phyloP scores from a whole-genome alignment of 441 rosid genomes.

The Isatis lusitanica region DNA sequence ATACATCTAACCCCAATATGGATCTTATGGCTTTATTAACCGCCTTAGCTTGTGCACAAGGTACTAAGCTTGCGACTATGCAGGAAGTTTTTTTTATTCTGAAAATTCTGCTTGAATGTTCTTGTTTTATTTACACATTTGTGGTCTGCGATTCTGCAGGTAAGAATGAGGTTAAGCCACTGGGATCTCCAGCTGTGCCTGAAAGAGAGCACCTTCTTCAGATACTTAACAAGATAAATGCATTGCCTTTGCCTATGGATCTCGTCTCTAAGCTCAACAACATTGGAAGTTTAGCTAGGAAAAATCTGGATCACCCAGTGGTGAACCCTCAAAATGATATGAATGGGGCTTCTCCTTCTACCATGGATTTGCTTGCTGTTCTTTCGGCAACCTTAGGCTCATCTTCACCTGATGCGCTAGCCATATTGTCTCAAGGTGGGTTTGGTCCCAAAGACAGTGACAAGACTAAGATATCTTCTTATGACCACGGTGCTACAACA shows the following conservation, averaged over 20 bases:
- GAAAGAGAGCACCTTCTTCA: slow-evolving; percentile 70
- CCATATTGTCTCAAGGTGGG: slow-evolving; percentile 59
- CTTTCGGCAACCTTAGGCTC: slow-evolving; percentile 68
- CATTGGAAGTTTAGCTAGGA: slow-evolving; percentile 51
- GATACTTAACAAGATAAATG: slow-evolving; percentile 77
- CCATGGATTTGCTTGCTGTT: slow-evolving; percentile 70
- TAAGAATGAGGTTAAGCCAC: slow-evolving; percentile 48
- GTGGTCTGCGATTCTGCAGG: slow-evolving; percentile 41
- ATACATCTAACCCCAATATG: slow-evolving; percentile 39
- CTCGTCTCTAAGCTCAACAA: slow-evolving; percentile 62
- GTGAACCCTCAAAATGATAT: slow-evolving; percentile 45
- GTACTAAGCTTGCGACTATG: slow-evolving; percentile 35
- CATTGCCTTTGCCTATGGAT: slow-evolving; percentile 70
- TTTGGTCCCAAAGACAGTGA: slow-evolving; percentile 64
- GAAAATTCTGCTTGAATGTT: slow-evolving; percentile 19
- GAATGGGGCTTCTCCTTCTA: slow-evolving; percentile 59
- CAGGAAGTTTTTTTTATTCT: background rate
- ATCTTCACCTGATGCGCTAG: slow-evolving; percentile 59
- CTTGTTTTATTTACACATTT: background rate
- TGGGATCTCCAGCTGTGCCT: slow-evolving; percentile 43
- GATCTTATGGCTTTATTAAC: slow-evolving; percentile 71
- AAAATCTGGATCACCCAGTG: slow-evolving; percentile 43
- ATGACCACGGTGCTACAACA: slow-evolving; percentile 45
- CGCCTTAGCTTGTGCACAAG: slow-evolving; percentile 66
- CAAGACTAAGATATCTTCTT: slow-evolving; percentile 49